Evolutionary conservation across 192 early-diverging fungal genomes (phyloP).

Genomic region (Endogone sp.): DNA sequence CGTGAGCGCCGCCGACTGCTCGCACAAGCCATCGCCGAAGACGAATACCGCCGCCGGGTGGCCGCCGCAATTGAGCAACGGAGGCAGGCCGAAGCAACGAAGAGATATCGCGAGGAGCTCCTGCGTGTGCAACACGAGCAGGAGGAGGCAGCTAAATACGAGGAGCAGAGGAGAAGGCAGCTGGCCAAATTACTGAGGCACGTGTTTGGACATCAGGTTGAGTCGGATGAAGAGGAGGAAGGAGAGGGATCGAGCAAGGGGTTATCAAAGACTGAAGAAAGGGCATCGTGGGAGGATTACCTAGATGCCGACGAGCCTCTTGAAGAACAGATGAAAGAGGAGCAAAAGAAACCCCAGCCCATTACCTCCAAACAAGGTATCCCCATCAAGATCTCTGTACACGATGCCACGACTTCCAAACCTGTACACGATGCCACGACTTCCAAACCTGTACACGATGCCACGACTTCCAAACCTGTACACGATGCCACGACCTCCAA

Average conservation of each 20-base stretch:
- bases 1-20: background rate
- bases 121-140: background rate
- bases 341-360: too few species aligned
- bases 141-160: background rate
- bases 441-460: background rate
- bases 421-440: background rate
- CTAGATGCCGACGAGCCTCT: background rate
- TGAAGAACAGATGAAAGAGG: background rate
- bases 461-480: background rate
- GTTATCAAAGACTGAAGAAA: background rate
- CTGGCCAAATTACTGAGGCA: background rate
- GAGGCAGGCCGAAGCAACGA: background rate
- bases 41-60: background rate
- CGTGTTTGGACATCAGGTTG: background rate
- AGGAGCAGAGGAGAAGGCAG: background rate
- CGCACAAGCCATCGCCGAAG: background rate
- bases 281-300: background rate
- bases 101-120: background rate
- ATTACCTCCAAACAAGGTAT: background rate
- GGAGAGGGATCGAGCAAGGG: background rate
- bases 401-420: background rate
- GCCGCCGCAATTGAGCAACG: background rate
- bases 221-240: background rate
- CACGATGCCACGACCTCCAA: background rate
- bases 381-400: too few species aligned